Percentiles rank a stretch among this genome's conserved stretches.
phyloP scores from a whole-genome alignment of 2,329 filamentous ascomycete species.

The Ophiocordyceps camponoti-saundersi region DNA sequence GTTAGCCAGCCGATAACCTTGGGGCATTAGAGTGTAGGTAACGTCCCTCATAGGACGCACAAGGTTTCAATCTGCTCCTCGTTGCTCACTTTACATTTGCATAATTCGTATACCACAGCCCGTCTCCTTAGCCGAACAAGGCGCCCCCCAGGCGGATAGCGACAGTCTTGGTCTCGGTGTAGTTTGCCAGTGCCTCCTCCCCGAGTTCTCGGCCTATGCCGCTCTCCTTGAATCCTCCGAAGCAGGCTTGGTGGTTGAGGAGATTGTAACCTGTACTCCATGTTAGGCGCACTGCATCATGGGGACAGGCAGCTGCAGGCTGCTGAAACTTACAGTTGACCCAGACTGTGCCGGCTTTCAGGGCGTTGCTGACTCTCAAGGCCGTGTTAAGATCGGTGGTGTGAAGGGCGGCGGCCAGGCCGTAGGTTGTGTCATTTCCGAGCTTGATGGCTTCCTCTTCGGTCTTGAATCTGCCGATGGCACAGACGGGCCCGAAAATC shows the following conservation, averaged over 20 bases:
- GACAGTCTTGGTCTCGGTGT: slow-evolving; percentile 53
- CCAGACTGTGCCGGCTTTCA: slow-evolving; percentile 54
- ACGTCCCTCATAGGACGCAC: too few relatives aligned
- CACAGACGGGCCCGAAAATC: slow-evolving; percentile 79
- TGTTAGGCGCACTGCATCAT: background rate
- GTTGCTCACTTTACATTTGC: too few relatives aligned
- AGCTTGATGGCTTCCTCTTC: slow-evolving; percentile 62
- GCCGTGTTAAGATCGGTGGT: slow-evolving; percentile 70
- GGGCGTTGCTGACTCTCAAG: slow-evolving; percentile 57
- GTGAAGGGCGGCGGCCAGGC: slow-evolving; percentile 70
- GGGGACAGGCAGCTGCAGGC: background rate
- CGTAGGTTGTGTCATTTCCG: slow-evolving; percentile 63
- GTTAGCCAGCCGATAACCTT: too few relatives aligned
- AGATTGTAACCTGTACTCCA: slow-evolving; percentile 39
- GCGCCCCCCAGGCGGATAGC: slow-evolving; percentile 22
- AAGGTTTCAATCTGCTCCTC: background rate
- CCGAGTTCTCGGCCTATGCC: slow-evolving; percentile 66
- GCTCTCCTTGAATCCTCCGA: slow-evolving; percentile 63
- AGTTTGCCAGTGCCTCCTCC: slow-evolving; percentile 48
- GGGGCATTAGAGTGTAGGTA: too few relatives aligned
- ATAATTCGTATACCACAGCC: background rate
- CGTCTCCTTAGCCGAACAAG: slow-evolving; percentile 5
- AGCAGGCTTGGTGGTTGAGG: slow-evolving; percentile 46
- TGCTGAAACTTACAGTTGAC: slow-evolving; percentile 22
- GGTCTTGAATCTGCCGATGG: slow-evolving; percentile 72